These are phyloP conservation scores for Parasitella parasitica DNA, from an alignment of 371 early-diverging fungal genomes.

Conservation along the genomic window DNA sequence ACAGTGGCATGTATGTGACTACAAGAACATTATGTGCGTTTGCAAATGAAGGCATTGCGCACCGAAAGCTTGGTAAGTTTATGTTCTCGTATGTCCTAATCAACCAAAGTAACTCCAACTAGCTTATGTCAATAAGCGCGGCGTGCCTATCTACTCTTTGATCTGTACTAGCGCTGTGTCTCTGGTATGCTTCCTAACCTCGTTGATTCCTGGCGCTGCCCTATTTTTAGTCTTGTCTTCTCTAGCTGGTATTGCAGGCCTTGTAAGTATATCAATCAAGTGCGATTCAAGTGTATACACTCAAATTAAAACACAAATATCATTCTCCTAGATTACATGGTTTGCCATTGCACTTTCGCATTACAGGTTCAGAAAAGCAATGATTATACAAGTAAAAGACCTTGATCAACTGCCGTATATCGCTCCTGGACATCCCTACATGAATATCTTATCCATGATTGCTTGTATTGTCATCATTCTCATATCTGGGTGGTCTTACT, in stretches of 20 bases:
- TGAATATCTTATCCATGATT: slow-evolving; percentile 51
- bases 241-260: slow-evolving; percentile 30
- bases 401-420: slow-evolving; percentile 68
- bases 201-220: slow-evolving; percentile 39
- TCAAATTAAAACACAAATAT: no score
- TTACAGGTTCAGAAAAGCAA: slow-evolving; percentile 80
- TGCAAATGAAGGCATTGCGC: slow-evolving; percentile 44
- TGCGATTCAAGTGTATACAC: no score
- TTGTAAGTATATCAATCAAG: slow-evolving; percentile 16
- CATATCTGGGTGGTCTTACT: slow-evolving; percentile 35
- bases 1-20: slow-evolving; percentile 70
- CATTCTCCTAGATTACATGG: slow-evolving; percentile 67
- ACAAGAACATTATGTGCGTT: slow-evolving; percentile 53
- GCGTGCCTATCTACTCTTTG: slow-evolving; percentile 63
- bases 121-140: slow-evolving; percentile 48
- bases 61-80: slow-evolving; percentile 24
- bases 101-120: no score
- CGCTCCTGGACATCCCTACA: slow-evolving; percentile 70
- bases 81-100: no score
- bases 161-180: slow-evolving; percentile 55
- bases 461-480: slow-evolving; percentile 39
- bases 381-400: slow-evolving; percentile 63
- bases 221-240: slow-evolving; percentile 30
- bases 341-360: slow-evolving; percentile 69
- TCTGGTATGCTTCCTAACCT: slow-evolving; percentile 55